Percentiles rank a stretch among this genome's conserved stretches.
These are phyloP conservation scores for Alternaria gansuensis DNA, from an alignment of 2,329 filamentous ascomycete species.

Conservation along the genomic window DNA sequence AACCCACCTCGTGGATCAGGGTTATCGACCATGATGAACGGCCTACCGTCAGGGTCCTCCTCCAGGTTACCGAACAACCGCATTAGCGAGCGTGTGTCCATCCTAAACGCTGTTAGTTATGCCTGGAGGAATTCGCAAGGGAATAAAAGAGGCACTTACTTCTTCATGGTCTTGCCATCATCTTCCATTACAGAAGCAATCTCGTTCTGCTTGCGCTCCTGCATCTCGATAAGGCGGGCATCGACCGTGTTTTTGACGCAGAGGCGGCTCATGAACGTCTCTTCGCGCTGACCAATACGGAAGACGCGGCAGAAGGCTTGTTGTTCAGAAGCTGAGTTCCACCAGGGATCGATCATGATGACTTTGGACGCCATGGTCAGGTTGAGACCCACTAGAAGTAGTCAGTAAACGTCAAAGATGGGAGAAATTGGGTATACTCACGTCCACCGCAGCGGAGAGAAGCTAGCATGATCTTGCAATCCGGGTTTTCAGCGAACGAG, in stretches of 20 bases:
- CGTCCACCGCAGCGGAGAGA: slow-evolving; percentile 66
- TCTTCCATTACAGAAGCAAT: slow-evolving; percentile 58
- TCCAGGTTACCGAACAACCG: slow-evolving; percentile 57
- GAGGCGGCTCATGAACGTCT: slow-evolving; percentile 68
- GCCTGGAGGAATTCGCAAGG: background rate
- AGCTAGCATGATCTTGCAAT: slow-evolving; percentile 62
- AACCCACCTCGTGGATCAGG: slow-evolving; percentile 43
- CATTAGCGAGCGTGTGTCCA: slow-evolving; percentile 55
- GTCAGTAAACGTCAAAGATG: slow-evolving; percentile 6
- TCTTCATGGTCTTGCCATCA: slow-evolving; percentile 42
- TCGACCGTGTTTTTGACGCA: slow-evolving; percentile 67
- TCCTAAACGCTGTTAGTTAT: slow-evolving; percentile 28
- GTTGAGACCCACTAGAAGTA: slow-evolving; percentile 60
- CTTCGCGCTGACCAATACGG: slow-evolving; percentile 70
- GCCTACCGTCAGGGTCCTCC: slow-evolving; percentile 51
- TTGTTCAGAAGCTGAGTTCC: slow-evolving; percentile 68
- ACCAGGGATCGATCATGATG: slow-evolving; percentile 63
- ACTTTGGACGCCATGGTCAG: slow-evolving; percentile 64
- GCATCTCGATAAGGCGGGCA: slow-evolving; percentile 63
- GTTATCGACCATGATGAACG: slow-evolving; percentile 55
- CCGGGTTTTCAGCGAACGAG: slow-evolving; percentile 55
- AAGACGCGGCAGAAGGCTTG: slow-evolving; percentile 71
- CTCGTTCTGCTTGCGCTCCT: slow-evolving; percentile 62
- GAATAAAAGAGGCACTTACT: slow-evolving; percentile 25
- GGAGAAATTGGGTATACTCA: slow-evolving; percentile 19